Conservation (phyloP, 164 flowering plant species). For the Vitis vinifera region DNA sequence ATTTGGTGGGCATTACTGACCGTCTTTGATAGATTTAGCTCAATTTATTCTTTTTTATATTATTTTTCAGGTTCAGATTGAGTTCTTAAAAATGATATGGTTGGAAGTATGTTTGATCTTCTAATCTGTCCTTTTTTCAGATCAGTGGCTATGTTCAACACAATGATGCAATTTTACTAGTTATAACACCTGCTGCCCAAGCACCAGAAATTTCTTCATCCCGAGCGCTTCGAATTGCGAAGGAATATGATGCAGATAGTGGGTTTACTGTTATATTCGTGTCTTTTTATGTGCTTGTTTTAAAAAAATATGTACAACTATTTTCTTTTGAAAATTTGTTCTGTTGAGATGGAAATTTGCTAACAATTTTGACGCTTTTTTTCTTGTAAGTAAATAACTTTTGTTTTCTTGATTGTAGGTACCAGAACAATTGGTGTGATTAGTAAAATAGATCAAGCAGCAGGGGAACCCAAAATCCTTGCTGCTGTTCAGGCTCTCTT, state of each 20-base stretch:
- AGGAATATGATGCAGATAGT: conserved; percentile 92
- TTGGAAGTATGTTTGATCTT: neutral
- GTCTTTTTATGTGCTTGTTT: too few species aligned
- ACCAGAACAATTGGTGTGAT: conserved; percentile 96
- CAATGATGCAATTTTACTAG: conserved; percentile 88
- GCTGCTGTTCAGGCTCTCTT: conserved; percentile 98
- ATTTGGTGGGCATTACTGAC: too few species aligned
- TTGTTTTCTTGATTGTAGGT: conserved; percentile 39
- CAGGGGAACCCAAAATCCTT: conserved; percentile 78
- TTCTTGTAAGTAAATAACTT: neutral
- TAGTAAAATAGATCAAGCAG: conserved; percentile 95
- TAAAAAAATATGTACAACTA: too few species aligned
- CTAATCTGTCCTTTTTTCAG: conserved; percentile 32
- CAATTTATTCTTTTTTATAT: too few species aligned
- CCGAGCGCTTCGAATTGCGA: conserved; percentile 73
- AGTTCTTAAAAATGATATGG: conserved; percentile 1
- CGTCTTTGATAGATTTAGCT: too few species aligned
- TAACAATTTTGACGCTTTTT: neutral
- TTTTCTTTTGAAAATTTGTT: too few species aligned
- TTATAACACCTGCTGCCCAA: conserved; percentile 84
- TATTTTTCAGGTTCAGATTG: too few species aligned
- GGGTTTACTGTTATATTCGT: neutral
- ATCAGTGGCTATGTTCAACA: conserved; percentile 72
- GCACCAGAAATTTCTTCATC: conserved; percentile 91
- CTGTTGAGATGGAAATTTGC: too few species aligned